Evolutionary conservation across 2,329 filamentous ascomycete genomes (phyloP).

Genomic region (Penicillium sp.): DNA sequence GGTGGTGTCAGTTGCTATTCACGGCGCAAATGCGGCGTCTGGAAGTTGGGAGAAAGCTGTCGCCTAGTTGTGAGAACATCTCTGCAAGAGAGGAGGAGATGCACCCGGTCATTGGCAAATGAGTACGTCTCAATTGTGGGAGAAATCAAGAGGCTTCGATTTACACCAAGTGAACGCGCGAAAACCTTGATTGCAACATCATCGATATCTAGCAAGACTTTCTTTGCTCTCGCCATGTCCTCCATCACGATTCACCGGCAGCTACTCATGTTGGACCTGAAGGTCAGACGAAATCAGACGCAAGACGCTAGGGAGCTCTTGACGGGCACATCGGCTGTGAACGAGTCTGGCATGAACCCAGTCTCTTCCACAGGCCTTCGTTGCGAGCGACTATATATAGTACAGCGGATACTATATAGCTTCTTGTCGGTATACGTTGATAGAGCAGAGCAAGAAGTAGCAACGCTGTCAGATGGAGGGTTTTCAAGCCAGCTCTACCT

Average conservation of each 20-base stretch:
- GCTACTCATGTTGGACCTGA: too few species aligned
- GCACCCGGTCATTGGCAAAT: too few species aligned
- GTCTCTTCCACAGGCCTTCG: conserved; percentile 32
- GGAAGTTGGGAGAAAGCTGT: too few species aligned
- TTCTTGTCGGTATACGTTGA: conserved; percentile 67
- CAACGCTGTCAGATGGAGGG: conserved; percentile 37
- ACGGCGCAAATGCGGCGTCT: conserved; percentile 11
- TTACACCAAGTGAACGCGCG: too few species aligned
- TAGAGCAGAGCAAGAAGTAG: conserved; percentile 60
- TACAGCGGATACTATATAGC: conserved; percentile 58
- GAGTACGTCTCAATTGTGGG: too few species aligned
- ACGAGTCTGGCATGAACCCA: conserved; percentile 26
- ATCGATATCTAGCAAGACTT: not conserved
- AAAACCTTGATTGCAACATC: too few species aligned
- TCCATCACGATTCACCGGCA: too few species aligned
- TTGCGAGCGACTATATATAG: conserved; percentile 44
- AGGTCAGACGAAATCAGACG: conserved; percentile 7
- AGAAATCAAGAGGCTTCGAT: too few species aligned
- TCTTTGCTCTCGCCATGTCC: too few species aligned
- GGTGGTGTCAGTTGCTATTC: conserved; percentile 21
- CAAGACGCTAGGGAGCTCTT: too few species aligned
- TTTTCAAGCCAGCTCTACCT: conserved; percentile 56
- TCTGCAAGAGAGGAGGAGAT: too few species aligned
- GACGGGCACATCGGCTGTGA: conserved; percentile 3
- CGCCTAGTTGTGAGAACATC: too few species aligned